Evolutionary conservation across 2,329 filamentous ascomycete species (phyloP), one percentile per base, ranked within the genome.

Genomic region (Ceratocystiopsis sp.): DNA sequence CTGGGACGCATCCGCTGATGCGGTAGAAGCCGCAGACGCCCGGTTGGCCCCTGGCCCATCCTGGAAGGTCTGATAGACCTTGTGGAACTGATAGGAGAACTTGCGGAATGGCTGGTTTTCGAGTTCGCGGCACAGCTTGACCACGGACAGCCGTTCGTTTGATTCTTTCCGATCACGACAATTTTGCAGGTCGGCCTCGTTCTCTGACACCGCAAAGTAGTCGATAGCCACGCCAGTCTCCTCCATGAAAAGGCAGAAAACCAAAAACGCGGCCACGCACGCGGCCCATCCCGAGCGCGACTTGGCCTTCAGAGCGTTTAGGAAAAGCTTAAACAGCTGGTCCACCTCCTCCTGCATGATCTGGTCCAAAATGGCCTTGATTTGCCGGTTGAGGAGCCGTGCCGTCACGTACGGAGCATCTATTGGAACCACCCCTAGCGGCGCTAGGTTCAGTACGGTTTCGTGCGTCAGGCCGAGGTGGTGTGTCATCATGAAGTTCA

Each of bases 31-130:
- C 61, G 43, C 59, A 62, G 52, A 33, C 13, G 41, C 25, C 25
- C 25, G 9, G 25, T 29, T 29, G 25, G 10, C 25, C 10, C 25
- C 25, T 8, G 25, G 25, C 5, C 6, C 25, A 10, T 29, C 25
- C 25, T 29, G 25, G 10, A 73, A 68, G 17, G 71, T 75, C 59
- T 73, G 69, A 51, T 73, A 75, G 44, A 73, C 62, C 52, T 73
- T 65, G 54, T 75, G 71, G 53, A 75, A 75, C 55, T 73, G 70
- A 48, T 69, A 72, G 4, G 68, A 68, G 51, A 75, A 73, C 55
- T 75, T 71, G 55, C 66, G 69, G 52, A 75, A 75, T 1, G 71
- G 71, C 59, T 75, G 59, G 49, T 72, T 71, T 53, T 75, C 71
- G 39, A 75, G 61, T 52, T 70, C 66, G 29, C 56, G 55, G 56